phyloP scores from a whole-genome alignment of 2,329 filamentous ascomycete species.

The Fusarium compactum region DNA sequence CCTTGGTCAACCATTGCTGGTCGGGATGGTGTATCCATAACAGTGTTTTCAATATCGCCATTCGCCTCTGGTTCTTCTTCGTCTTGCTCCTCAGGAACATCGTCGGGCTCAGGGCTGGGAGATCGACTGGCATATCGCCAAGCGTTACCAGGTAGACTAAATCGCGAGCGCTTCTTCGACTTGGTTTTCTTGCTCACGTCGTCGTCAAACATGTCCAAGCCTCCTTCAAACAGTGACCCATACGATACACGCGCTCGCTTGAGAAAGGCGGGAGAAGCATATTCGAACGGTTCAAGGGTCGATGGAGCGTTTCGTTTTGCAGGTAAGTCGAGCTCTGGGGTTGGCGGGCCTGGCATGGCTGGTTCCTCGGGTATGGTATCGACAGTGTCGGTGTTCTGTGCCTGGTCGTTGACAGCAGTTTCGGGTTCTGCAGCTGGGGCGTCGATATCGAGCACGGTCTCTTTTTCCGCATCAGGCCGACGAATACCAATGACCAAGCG shows the following conservation, averaged over 20 bases:
- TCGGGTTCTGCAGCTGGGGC: constrained; percentile 36
- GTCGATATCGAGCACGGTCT: constrained; percentile 66
- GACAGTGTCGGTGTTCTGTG: not conserved
- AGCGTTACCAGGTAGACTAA: constrained; percentile 72
- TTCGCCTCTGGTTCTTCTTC: constrained; percentile 6
- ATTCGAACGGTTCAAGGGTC: constrained; percentile 64
- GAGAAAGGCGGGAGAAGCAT: constrained; percentile 82
- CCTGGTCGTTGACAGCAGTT: constrained; percentile 34
- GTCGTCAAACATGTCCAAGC: constrained; percentile 78
- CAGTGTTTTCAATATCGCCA: constrained; percentile 22
- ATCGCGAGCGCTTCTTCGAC: constrained; percentile 74
- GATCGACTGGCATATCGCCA: constrained; percentile 83
- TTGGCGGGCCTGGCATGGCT: constrained; percentile 32
- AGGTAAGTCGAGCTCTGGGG: constrained; percentile 41
- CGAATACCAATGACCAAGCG: constrained; percentile 60
- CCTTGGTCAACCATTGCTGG: constrained; percentile 53
- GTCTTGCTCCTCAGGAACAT: constrained; percentile 42
- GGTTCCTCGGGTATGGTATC: constrained; percentile 30
- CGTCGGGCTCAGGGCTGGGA: constrained; percentile 73
- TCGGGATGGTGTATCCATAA: constrained; percentile 38
- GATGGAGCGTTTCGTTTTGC: constrained; percentile 53
- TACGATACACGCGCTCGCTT: constrained; percentile 78
- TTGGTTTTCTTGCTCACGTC: constrained; percentile 53
- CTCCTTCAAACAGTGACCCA: constrained; percentile 72
- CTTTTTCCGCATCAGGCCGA: constrained; percentile 60